Evolutionary conservation across 2,329 filamentous ascomycete species (phyloP).

Genomic region (Biscogniauxia marginata): DNA sequence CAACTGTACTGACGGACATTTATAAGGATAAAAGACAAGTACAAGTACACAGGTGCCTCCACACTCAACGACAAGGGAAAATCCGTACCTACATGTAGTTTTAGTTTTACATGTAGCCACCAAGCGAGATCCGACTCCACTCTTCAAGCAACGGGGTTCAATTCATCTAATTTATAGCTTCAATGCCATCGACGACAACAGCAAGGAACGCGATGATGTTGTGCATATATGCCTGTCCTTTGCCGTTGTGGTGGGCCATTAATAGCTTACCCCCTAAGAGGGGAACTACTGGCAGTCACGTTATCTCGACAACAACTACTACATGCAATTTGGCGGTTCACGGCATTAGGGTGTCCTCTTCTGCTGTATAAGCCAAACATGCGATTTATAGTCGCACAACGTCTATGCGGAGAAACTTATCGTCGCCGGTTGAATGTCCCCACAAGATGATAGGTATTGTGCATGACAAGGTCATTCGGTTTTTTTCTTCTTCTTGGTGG

Average conservation of each 20-base stretch:
- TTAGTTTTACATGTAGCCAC: neutral
- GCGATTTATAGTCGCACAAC: neutral
- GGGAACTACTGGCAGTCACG: neutral
- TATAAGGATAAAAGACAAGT: too few relatives aligned
- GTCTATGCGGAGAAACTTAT: neutral
- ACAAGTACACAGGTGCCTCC: too few relatives aligned
- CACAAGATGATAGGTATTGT: neutral
- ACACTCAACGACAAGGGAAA: neutral
- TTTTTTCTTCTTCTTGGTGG: neutral
- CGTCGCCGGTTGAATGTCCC: neutral
- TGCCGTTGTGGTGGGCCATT: neutral
- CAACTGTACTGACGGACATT: too few relatives aligned
- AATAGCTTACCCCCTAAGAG: too few relatives aligned
- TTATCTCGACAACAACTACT: neutral
- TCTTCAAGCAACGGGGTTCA: neutral
- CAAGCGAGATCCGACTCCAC: neutral
- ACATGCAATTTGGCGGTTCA: neutral
- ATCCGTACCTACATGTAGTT: neutral
- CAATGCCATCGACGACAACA: neutral
- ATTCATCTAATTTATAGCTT: neutral
- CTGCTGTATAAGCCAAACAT: neutral
- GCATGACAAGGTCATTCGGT: neutral
- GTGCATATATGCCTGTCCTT: neutral
- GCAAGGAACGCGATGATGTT: neutral
- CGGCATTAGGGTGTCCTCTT: neutral